A percentile compares a stretch with the other conserved stretches of the same genome.
Conservation (phyloP, 2,329 filamentous ascomycete species). For the Tolypocladium ophioglossoides region DNA sequence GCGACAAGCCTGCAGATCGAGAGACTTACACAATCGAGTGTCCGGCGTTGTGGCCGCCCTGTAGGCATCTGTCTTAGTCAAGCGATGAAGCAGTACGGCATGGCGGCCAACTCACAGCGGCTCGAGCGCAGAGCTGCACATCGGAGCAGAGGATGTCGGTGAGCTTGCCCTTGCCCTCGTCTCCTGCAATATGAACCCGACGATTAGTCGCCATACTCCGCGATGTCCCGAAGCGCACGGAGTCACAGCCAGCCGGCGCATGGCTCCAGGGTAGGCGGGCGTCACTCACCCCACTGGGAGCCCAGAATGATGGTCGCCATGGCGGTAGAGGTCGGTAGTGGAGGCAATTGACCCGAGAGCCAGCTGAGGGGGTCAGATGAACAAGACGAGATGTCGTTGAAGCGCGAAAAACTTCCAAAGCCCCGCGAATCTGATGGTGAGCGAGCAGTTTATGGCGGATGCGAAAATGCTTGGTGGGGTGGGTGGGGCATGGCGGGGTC, state of each 20-base stretch:
- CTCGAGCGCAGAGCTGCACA: conserved; percentile 21
- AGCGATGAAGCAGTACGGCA: conserved; percentile 7
- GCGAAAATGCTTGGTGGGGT: neutral
- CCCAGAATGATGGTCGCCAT: conserved; percentile 25
- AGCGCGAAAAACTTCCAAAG: neutral
- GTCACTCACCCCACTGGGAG: conserved; percentile 26
- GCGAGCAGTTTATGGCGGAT: neutral
- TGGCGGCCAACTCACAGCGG: conserved; percentile 16
- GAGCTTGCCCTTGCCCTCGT: conserved; percentile 29
- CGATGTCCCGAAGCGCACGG: conserved; percentile 9
- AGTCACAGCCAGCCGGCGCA: conserved; percentile 5
- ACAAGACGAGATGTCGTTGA: neutral
- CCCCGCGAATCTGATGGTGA: neutral
- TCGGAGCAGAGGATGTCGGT: conserved; percentile 21
- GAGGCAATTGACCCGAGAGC: neutral
- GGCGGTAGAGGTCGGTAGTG: neutral
- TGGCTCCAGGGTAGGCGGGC: conserved; percentile 2
- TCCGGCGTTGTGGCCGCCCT: conserved; percentile 21
- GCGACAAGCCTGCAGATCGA: neutral
- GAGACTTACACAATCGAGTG: conserved; percentile 10
- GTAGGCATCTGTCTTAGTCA: conserved; percentile 7
- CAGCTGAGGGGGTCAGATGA: neutral
- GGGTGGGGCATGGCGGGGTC: neutral
- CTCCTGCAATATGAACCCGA: conserved; percentile 11
- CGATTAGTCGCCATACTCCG: neutral